Percentiles rank a stretch among this genome's conserved stretches.
phyloP scores from a whole-genome alignment of 2,329 filamentous ascomycete species.

The Dactylellina haptotyla region DNA sequence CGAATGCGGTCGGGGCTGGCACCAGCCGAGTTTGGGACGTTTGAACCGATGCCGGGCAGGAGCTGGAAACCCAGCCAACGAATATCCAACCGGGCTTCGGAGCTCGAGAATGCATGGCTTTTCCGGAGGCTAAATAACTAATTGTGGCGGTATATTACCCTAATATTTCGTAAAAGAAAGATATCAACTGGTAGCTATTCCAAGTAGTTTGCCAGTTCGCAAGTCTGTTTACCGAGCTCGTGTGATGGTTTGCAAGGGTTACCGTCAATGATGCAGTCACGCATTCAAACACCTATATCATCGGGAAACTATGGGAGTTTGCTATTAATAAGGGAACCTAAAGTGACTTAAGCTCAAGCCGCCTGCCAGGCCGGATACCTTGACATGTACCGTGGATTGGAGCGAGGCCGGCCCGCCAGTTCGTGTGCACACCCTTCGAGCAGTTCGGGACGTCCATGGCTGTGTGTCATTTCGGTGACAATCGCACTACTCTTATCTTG shows the following conservation, averaged over 20 bases:
- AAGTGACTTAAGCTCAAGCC: conserved; percentile 6
- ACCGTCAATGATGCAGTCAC: not conserved
- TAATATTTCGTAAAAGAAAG: conserved; percentile 33
- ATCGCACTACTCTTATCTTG: too few relatives aligned
- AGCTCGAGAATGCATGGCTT: not conserved
- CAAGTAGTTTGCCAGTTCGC: not conserved
- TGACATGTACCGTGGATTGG: not conserved
- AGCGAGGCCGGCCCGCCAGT: not conserved
- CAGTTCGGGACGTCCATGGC: not conserved
- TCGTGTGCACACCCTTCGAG: not conserved
- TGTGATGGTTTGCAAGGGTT: conserved; percentile 6
- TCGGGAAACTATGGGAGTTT: not conserved
- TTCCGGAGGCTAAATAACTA: not conserved
- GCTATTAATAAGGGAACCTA: not conserved
- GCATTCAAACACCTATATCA: not conserved
- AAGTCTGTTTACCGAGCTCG: not conserved
- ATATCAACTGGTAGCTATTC: not conserved
- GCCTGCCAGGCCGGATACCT: not conserved
- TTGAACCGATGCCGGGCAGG: conserved; percentile 15
- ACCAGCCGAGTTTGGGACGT: conserved; percentile 7
- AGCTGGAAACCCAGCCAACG: not conserved
- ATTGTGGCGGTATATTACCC: conserved; percentile 8
- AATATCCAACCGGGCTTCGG: not conserved
- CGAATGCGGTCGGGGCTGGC: not conserved
- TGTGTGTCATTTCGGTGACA: not conserved